Conservation (phyloP, 1,139 yeast species). For the Williopsis jadinii region DNA sequence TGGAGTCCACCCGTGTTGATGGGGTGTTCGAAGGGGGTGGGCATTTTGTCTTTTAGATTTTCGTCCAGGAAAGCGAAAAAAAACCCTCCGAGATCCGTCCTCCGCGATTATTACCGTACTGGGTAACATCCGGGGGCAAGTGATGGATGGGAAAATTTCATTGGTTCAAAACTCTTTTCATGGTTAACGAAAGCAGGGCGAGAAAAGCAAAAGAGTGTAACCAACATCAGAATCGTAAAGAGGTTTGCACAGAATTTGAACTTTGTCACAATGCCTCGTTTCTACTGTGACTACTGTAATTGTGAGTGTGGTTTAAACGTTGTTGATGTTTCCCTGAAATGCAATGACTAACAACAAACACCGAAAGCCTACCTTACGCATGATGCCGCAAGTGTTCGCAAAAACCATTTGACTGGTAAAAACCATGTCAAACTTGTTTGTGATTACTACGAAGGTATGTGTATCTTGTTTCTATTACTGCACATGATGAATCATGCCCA, state of each 20-base stretch:
- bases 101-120: background rate
- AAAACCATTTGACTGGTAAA: constrained; percentile 74
- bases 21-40: background rate
- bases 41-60: background rate
- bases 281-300: constrained; percentile 84
- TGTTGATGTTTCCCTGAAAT: too few relatives aligned
- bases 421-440: constrained; percentile 72
- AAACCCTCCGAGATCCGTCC: too few relatives aligned
- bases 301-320: constrained; percentile 24
- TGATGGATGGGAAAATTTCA: constrained; percentile 5
- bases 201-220: too few relatives aligned
- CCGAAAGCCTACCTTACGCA: constrained; percentile 66
- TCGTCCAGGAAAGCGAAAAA: constrained; percentile 1
- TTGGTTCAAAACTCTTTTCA: constrained; percentile 4
- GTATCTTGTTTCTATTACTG: too few relatives aligned
- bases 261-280: constrained; percentile 30
- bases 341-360: too few relatives aligned
- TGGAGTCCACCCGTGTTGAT: background rate
- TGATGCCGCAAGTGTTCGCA: constrained; percentile 81
- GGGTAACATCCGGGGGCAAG: background rate
- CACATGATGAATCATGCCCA: too few relatives aligned
- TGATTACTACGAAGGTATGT: constrained; percentile 55
- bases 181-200: background rate
- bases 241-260: too few relatives aligned
- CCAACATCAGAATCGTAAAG: too few relatives aligned